Conservation (phyloP, 2,329 filamentous ascomycete genomes). For the Acephala macrosclerotiorum region DNA sequence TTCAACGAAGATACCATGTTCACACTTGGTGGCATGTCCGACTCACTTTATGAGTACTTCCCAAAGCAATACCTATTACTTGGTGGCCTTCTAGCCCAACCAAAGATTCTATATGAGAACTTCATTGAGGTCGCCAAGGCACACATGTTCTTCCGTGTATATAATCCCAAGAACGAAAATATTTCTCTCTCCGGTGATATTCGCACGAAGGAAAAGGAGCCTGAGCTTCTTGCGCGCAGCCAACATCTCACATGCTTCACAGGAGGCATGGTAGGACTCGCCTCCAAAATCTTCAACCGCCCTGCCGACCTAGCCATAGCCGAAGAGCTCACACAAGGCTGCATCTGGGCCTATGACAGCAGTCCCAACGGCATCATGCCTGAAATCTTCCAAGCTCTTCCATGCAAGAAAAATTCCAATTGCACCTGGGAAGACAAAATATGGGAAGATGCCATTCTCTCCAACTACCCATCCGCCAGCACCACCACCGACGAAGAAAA, state of each 20-base stretch:
- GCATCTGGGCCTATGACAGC: slow-evolving; percentile 66
- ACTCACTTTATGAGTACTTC: slow-evolving; percentile 71
- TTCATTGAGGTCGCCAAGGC: slow-evolving; percentile 56
- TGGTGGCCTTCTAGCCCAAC: slow-evolving; percentile 63
- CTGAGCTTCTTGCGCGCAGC: slow-evolving; percentile 52
- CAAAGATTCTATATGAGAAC: slow-evolving; percentile 53
- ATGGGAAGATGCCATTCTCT: slow-evolving; percentile 49
- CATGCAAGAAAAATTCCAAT: slow-evolving; percentile 32
- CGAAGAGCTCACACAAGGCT: slow-evolving; percentile 66
- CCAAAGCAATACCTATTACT: slow-evolving; percentile 71
- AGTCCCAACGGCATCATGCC: slow-evolving; percentile 67
- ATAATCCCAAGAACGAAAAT: slow-evolving; percentile 46
- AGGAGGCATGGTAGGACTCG: slow-evolving; percentile 74
- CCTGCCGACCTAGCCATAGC: slow-evolving; percentile 63
- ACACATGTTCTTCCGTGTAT: slow-evolving; percentile 52
- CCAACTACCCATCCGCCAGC: slow-evolving; percentile 57
- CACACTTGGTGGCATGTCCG: slow-evolving; percentile 62
- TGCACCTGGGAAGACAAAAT: slow-evolving; percentile 53
- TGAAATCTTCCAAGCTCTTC: slow-evolving; percentile 56
- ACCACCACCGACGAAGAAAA: slow-evolving; percentile 47
- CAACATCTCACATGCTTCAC: slow-evolving; percentile 77
- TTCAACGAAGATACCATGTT: slow-evolving; percentile 63
- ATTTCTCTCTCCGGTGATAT: slow-evolving; percentile 59
- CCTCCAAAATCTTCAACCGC: slow-evolving; percentile 64
- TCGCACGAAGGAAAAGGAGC: slow-evolving; percentile 47